Percentiles rank a stretch among this genome's conserved stretches.
Conservation (phyloP, 768 basidiomycete species). For the Tylopilus subfusipes region DNA sequence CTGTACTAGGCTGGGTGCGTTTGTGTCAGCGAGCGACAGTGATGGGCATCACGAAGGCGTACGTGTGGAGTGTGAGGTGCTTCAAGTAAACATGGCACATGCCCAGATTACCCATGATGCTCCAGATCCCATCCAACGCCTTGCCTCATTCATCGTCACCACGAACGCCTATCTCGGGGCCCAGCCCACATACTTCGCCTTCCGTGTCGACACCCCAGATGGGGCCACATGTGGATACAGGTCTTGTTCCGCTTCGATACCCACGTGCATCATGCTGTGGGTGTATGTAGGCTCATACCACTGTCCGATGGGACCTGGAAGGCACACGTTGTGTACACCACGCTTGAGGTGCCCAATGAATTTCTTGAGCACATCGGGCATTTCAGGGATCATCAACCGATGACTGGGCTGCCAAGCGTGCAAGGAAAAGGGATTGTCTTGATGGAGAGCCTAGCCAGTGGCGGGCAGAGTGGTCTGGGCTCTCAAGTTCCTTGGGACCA, state of each 20-base stretch:
- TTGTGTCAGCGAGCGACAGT: too few species aligned
- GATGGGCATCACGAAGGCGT: too few species aligned
- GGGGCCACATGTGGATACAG: too few species aligned
- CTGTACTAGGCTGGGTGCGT: too few species aligned
- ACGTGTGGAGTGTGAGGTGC: too few species aligned
- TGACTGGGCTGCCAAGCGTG: slow-evolving; percentile 30
- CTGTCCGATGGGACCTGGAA: slow-evolving; percentile 42
- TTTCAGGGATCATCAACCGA: slow-evolving; percentile 40
- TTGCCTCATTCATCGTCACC: too few species aligned
- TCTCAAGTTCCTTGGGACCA: slow-evolving; percentile 34
- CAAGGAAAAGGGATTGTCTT: slow-evolving; percentile 25
- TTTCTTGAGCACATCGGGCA: slow-evolving; percentile 44
- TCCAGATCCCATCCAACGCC: too few species aligned
- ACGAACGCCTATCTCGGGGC: too few species aligned
- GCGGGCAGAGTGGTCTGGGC: slow-evolving; percentile 53
- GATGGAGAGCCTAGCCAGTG: slow-evolving; percentile 51
- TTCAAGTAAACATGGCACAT: too few species aligned
- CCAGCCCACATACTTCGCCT: too few species aligned
- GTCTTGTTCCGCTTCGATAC: slow-evolving; percentile 43
- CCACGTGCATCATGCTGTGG: slow-evolving; percentile 37
- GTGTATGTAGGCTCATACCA: slow-evolving; percentile 47
- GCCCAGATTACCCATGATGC: too few species aligned
- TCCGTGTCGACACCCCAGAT: too few species aligned
- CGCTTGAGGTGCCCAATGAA: slow-evolving; percentile 47
- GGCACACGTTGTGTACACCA: slow-evolving; percentile 47